phyloP scores from a whole-genome alignment of 805 yeast genomes.

The Priceomyces melissophilus region DNA sequence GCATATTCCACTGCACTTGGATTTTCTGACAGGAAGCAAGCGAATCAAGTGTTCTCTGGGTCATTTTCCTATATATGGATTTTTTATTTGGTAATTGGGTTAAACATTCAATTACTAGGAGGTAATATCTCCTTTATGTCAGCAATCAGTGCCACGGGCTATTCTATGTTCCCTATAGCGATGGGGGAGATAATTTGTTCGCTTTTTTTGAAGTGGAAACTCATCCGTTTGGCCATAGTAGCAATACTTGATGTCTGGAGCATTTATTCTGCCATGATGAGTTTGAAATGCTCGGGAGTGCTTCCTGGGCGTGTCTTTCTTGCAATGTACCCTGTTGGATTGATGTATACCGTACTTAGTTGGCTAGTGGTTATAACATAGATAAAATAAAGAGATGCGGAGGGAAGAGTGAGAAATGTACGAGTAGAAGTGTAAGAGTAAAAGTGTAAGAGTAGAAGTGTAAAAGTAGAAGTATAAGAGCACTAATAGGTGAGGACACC shows the following conservation, averaged over 20 bases:
- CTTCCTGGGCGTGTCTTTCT: conserved; percentile 56
- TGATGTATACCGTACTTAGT: conserved; percentile 58
- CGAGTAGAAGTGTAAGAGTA: too few species aligned
- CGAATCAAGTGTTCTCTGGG: conserved; percentile 57
- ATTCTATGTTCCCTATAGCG: conserved; percentile 64
- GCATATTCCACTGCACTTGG: conserved; percentile 53
- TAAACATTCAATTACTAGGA: conserved; percentile 62
- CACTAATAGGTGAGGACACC: too few species aligned
- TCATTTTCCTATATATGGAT: conserved; percentile 63
- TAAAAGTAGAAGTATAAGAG: too few species aligned
- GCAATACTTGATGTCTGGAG: conserved; percentile 56
- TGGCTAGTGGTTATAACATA: conserved; percentile 65
- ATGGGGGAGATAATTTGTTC: conserved; percentile 49
- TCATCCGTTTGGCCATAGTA: conserved; percentile 48
- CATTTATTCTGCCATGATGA: conserved; percentile 57
- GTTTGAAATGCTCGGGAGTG: conserved; percentile 64
- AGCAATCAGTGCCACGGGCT: conserved; percentile 68
- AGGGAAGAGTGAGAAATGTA: too few species aligned
- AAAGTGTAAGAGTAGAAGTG: too few species aligned
- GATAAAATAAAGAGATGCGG: background rate
- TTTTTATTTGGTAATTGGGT: conserved; percentile 56
- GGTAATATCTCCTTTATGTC: conserved; percentile 63
- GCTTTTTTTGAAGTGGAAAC: conserved; percentile 43
- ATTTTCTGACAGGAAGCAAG: conserved; percentile 41
- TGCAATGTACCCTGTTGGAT: conserved; percentile 64